A percentile compares a stretch with the other conserved stretches of the same genome.
Conservation (phyloP, 257 asterid genomes). For the Nicotiana noctiflora region DNA sequence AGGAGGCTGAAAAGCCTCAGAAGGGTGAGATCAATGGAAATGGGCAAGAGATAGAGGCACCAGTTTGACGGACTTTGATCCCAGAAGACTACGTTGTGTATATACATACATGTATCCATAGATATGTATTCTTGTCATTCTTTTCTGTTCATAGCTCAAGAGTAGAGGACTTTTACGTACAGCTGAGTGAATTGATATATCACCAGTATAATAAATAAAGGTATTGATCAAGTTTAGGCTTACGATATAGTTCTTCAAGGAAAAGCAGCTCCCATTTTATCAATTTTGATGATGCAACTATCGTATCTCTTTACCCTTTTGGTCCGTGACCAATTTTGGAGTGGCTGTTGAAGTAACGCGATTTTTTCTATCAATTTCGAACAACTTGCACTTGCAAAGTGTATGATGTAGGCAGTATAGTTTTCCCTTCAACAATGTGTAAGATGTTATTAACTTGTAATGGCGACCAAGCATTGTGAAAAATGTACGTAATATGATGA, state of each 20-base stretch:
- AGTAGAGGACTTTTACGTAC: neutral
- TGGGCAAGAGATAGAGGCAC: constrained; percentile 16
- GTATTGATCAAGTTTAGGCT: neutral
- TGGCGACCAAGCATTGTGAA: neutral
- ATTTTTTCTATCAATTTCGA: neutral
- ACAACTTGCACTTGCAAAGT: neutral
- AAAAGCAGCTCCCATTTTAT: neutral
- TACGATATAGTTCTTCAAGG: neutral
- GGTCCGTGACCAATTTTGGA: neutral
- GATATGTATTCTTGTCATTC: constrained; percentile 12
- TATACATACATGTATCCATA: constrained; percentile 39
- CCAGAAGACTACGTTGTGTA: constrained; percentile 1
- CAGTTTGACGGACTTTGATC: constrained; percentile 11
- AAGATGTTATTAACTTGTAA: neutral
- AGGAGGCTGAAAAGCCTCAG: constrained; percentile 32
- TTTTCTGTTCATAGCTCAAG: constrained; percentile 13
- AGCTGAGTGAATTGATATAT: neutral
- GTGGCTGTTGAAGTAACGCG: neutral
- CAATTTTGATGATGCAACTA: neutral
- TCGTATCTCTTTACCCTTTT: neutral
- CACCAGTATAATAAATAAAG: neutral
- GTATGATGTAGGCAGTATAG: neutral
- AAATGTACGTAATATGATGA: neutral
- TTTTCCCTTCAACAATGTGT: neutral
- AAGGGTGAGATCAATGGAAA: constrained; percentile 27